A percentile compares a stretch with the other conserved stretches of the same genome.
phyloP scores from a whole-genome alignment of 352 stramenopile species.

The Phytophthora brassicae region DNA sequence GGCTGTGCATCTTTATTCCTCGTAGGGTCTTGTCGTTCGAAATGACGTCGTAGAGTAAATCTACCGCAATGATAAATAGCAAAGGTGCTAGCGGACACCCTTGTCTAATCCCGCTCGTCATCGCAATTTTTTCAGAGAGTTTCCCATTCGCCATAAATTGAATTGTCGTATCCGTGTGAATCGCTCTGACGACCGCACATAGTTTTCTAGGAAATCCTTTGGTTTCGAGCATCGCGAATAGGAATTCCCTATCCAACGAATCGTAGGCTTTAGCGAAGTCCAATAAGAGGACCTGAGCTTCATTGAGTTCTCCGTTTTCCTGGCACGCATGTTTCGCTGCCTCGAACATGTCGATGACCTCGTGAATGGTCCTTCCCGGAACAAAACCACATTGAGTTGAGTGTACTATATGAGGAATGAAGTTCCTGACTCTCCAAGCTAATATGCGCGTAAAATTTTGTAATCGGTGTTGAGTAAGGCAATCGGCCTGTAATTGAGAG shows the following conservation, averaged over 20 bases:
- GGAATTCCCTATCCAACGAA: conserved; percentile 4
- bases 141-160: conserved; percentile 10
- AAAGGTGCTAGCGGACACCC: conserved; percentile 4
- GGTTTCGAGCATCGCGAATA: neutral
- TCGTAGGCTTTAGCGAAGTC: conserved; percentile 16
- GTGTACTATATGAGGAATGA: neutral
- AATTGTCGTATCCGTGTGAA: neutral
- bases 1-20: no score
- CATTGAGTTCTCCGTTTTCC: neutral
- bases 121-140: neutral
- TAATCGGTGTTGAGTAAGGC: no score
- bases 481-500: no score
- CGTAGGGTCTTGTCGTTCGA: no score
- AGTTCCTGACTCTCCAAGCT: neutral
- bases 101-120: conserved; percentile 10
- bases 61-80: neutral
- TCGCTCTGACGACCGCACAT: neutral
- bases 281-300: conserved; percentile 1
- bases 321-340: neutral
- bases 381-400: conserved; percentile 1
- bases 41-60: neutral
- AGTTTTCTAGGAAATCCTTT: conserved; percentile 2
- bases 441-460: no score
- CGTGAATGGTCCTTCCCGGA: conserved; percentile 1
- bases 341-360: conserved; percentile 4